Base-by-base conservation (phyloP, 2,329 filamentous ascomycete species). In the Scolecobasidium constrictum region DNA sequence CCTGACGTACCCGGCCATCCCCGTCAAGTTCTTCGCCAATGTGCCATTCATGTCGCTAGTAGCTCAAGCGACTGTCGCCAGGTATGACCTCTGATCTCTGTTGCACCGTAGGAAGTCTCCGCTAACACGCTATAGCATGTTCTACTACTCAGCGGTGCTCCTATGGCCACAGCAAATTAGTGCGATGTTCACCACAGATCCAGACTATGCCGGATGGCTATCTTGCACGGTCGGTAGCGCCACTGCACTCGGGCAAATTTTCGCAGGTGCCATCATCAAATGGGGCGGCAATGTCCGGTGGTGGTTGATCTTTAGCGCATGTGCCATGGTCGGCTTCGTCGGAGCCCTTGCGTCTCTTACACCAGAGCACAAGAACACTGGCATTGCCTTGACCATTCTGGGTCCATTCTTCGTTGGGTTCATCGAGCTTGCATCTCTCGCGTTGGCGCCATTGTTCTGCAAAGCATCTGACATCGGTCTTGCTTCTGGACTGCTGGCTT, bases 41-140 rank as follows among this genome's bases (percentile, higher is more conserved):
- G 33, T 43, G 19, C 44, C 41, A 3, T 51, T 46, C 34, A 47
- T 49, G 4, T 42, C 44, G 11, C 40, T 50, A 50, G 61, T 26
- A 49, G 53, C 11, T 51, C 57, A 4, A 46, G 67, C 12, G 49
- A 52, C 3, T 48, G 39, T 2, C 67, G 68, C 47, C 56, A 59
- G 40, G 26, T 31, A 31, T 31, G 26, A 7, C 9, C n/a, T n/a
- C n/a, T n/a, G n/a, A n/a, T n/a, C n/a, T n/a, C 3, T 51, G 49
- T 22, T 50, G 50, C 26, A 43, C 49, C 11, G 35, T 50, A 13
- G 26, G 11, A 31, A 31, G 26, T 31, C 26, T 31, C 26, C 11
- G 11, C 11, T 11, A 11, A 31, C 11, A 31, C 11, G 26, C 26
- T 31, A 17, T 15, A 36, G 34, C 22, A 65, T 66, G 59, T 53